Evolutionary conservation across 2,329 filamentous ascomycete species (phyloP), one percentile per base, ranked within the genome.

Genomic region (Arthrobotrys conoides): DNA sequence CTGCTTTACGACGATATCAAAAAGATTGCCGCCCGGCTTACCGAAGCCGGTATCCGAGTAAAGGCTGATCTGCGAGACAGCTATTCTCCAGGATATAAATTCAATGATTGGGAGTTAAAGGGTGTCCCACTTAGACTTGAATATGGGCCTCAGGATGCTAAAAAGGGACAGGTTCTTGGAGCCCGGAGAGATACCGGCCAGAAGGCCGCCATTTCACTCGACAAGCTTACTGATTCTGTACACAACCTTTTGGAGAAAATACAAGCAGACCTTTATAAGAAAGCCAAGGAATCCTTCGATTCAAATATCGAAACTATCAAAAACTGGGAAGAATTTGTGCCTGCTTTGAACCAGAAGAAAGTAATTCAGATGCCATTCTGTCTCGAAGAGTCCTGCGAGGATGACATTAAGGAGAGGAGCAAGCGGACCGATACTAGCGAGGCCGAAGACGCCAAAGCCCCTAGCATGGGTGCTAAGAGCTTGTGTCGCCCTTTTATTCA

Each of bases 101-200:
- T 99, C 88, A 97, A 96, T 86, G 94, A 99, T 86, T 97, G 94
- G 93, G 96, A 99, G 85, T 88, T 98, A 82, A 96, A 95, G 86
- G 96, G 96, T 84, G 92, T 98, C 49, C 96, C 96, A 57, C 89
- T 99, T 44, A 92, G 96, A 76, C 88, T 99, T 76, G 96, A 99
- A 85, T 97, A 97, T 83, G 96, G 96, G 5, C 95, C 96, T 83
- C 97, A 97, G 86, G 96, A 98, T 84, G 91, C 92, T 12, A 93
- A 92, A 80, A 93, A 94, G 84, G 89, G 92, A 73, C 92, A 94
- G 49, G 91, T 98, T 81, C 93, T 91, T 80, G 93, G 89, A 80
- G 93, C 94, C 22, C 93, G 96, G 83, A 93, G 96, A 82, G 96
- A 99, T 84, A 92, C 92, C 18, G 90, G 90, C 76, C 92, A 91